Evolutionary conservation across 2,329 filamentous ascomycete species (phyloP), one percentile per base, ranked within the genome.

Genomic region (Colletotrichum chrysophilum): DNA sequence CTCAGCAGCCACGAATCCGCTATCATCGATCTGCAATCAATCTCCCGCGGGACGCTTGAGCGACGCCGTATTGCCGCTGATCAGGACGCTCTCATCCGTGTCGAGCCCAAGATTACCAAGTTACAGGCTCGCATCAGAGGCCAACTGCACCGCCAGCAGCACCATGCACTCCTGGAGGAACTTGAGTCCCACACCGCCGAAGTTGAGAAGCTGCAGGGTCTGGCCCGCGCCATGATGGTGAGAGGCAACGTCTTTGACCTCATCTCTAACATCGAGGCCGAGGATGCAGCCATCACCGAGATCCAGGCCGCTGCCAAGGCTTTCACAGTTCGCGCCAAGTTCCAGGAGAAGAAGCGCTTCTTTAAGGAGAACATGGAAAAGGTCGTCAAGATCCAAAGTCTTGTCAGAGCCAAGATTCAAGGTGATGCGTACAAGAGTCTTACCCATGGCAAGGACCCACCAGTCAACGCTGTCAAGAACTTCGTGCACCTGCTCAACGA

Each of bases 351-450:
- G 89, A 93, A 94, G 82, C 93, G 92, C 26, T 96, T 94, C 86
- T 99, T 96, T 88, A 93, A 94, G 79, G 94, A 98, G 85, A 99
- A 99, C 82, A 99, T 99, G 97, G 93, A 98, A 81, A 98, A 97
- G 85, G 97, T 99, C 30, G 93, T 99, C 88, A 99, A 99, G 85
- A 96, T 98, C 73, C 97, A 99, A 83, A 99, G 97, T 83, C 98
- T 98, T 79, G 93, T 98, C 69, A 93, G 97, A 77, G 97, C 94
- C 78, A 97, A 97, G 82, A 95, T 98, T 66, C 97, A 99, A 84
- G 97, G 97, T 67, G 95, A 99, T 85, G 97, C 97, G 3, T 99
- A 99, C 89, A 98, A 98, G 90, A 98, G 95, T 83, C 89, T 99
- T 78, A 98, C 96, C 4, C 96, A 93, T 36, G 97, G 97, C 76